phyloP scores from a whole-genome alignment of 2,329 filamentous ascomycete species.

The Diaporthe batatas region DNA sequence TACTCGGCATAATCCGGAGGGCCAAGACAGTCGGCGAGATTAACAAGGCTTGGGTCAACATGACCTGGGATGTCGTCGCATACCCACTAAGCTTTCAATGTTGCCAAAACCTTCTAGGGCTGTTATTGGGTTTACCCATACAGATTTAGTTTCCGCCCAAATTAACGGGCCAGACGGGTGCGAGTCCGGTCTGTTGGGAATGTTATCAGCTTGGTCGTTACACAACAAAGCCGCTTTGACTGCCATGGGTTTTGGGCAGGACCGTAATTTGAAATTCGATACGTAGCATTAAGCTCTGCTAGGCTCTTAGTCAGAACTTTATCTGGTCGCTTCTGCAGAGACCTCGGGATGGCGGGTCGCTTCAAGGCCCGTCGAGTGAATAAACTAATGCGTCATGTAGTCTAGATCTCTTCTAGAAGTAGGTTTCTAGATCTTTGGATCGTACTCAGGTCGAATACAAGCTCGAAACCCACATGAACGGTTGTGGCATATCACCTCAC shows the following conservation, averaged over 20 bases:
- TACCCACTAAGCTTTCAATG: constrained; percentile 14
- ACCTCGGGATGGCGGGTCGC: neutral
- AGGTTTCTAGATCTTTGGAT: neutral
- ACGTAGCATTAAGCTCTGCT: constrained; percentile 2
- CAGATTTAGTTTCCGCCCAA: neutral
- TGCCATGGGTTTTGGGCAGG: neutral
- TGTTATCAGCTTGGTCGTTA: neutral
- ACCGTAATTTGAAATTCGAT: constrained; percentile 15
- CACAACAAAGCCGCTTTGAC: neutral
- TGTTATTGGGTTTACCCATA: neutral
- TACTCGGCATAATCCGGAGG: neutral
- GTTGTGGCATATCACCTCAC: neutral
- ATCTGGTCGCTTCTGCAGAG: neutral
- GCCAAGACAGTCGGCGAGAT: neutral
- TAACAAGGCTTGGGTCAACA: neutral
- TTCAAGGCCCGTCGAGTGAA: neutral
- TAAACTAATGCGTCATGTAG: neutral
- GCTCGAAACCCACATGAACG: too few species aligned
- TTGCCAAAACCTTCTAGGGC: too few species aligned
- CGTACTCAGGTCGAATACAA: neutral
- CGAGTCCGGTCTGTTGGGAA: neutral
- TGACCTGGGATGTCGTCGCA: neutral
- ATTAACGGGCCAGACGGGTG: neutral
- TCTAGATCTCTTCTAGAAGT: neutral
- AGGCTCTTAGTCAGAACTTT: neutral